Base-by-base conservation (phyloP, 495 filamentous ascomycete genomes). In the Cudoniella acicularis region DNA sequence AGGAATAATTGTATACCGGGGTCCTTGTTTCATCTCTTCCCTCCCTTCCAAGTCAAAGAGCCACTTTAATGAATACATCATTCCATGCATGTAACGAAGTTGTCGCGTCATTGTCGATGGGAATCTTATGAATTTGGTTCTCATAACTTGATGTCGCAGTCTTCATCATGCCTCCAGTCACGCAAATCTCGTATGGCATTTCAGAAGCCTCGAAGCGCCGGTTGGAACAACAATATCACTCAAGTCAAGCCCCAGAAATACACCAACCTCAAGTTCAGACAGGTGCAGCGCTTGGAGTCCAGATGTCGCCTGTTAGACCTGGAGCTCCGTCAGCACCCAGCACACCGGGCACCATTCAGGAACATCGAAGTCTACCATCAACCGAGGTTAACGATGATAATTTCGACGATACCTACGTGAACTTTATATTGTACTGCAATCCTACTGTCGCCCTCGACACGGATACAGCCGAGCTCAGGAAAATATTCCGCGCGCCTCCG, bases 391-490 rank as follows among this genome's bases (percentile, higher is more conserved):
- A 82, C 3, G 82, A 86, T 64, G 82, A 82, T 10, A 87, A 84
- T 2, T 85, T 98, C 58, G 92, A 95, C 61, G 87, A 95, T 69
- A 86, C 92, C 24, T 98, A 93, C 70, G 87, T 91, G 57, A 67
- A 78, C 62, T 98, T 97, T 67, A 88, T 98, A 60, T 78, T 98
- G 46, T 92, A 95, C 75, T 97, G 94, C 77, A 92, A 93, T 67
- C 90, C 90, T 1, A 82, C 82, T 48, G 82, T 93, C 9, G 85
- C 88, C 2, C 65, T 77, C 21, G 83, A 86, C n/a, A 83, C 83
- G 26, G 88, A 92, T 72, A 84, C 89, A 2, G 75, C 77, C 1
- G 86, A 91, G 49, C 75, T 98, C 47, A 83, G 84, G 46, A 91
- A 89, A 59, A 86, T 83, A 2, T 97, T 98, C 71, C 82, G 89